Conservation (phyloP, 78 protist genomes). For the Ministeria vibrans region DNA sequence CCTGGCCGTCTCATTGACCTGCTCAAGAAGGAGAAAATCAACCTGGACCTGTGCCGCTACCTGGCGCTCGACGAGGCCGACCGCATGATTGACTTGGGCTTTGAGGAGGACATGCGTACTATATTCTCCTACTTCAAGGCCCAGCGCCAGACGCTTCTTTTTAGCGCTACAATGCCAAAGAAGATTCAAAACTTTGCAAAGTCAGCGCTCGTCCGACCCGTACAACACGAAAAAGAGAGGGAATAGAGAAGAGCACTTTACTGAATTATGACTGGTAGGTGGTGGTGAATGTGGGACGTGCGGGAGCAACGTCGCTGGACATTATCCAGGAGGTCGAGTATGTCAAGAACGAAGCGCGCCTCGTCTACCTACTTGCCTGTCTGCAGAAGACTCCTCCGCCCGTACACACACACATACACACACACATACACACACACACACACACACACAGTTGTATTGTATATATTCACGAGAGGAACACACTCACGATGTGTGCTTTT, state of each 20-base stretch:
- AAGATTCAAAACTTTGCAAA: slow-evolving; percentile 37
- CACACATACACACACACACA: no score
- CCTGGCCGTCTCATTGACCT: slow-evolving; percentile 89
- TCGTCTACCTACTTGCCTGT: slow-evolving; percentile 89
- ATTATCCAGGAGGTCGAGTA: slow-evolving; percentile 37
- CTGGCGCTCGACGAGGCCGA: slow-evolving; percentile 93
- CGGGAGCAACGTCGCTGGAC: slow-evolving; percentile 41
- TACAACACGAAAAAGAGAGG: no score
- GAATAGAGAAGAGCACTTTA: no score
- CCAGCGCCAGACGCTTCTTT: slow-evolving; percentile 19
- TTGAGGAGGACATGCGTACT: slow-evolving; percentile 86
- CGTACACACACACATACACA: no score
- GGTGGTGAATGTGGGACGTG: slow-evolving; percentile 39
- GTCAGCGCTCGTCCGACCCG: slow-evolving; percentile 33
- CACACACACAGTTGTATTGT: no score
- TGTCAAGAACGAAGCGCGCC: slow-evolving; percentile 55
- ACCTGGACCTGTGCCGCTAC: slow-evolving; percentile 58
- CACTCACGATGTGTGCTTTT: slow-evolving; percentile 58
- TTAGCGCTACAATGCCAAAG: slow-evolving; percentile 42
- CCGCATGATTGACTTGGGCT: slow-evolving; percentile 84
- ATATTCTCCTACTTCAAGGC: slow-evolving; percentile 64
- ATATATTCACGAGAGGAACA: no score
- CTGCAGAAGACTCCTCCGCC: slow-evolving; percentile 98
- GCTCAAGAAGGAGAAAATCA: slow-evolving; percentile 58
- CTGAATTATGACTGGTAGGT: no score